Percentiles rank a stretch among this genome's conserved stretches.
Conservation (phyloP, 1,284 basidiomycete genomes). For the Calocybe gambosa region DNA sequence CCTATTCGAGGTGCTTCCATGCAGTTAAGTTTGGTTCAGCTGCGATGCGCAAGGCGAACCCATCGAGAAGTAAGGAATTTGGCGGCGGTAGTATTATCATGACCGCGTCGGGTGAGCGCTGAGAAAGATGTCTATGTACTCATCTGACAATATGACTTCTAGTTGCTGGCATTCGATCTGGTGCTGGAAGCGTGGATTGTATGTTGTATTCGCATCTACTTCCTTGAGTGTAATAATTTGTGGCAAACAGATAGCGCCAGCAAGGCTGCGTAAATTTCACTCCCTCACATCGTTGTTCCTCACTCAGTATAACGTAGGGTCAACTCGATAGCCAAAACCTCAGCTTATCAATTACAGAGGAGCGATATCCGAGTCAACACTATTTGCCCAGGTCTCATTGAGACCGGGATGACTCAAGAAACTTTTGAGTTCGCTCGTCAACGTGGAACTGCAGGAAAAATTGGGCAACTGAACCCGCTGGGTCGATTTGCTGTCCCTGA, state of each 20-base stretch:
- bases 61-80: slow-evolving; percentile 58
- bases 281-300: neutral
- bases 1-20: slow-evolving; percentile 68
- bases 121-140: neutral
- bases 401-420: slow-evolving; percentile 79
- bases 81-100: slow-evolving; percentile 83
- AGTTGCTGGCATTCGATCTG: slow-evolving; percentile 84
- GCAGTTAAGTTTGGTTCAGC: slow-evolving; percentile 82
- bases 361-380: slow-evolving; percentile 86
- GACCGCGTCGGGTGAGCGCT: slow-evolving; percentile 72
- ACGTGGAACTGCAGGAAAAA: slow-evolving; percentile 66
- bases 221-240: neutral
- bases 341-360: slow-evolving; percentile 75
- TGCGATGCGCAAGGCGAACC: slow-evolving; percentile 70
- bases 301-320: slow-evolving; percentile 41
- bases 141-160: slow-evolving; percentile 6
- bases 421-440: slow-evolving; percentile 75
- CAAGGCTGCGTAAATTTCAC: slow-evolving; percentile 72
- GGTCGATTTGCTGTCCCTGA: slow-evolving; percentile 75
- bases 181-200: slow-evolving; percentile 86
- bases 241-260: slow-evolving; percentile 70
- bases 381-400: slow-evolving; percentile 88
- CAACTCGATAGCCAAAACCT: slow-evolving; percentile 80
- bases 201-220: slow-evolving; percentile 22
- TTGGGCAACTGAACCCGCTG: slow-evolving; percentile 85